Percentiles rank a stretch among this genome's conserved stretches.
phyloP scores from a whole-genome alignment of 441 rosid species.

The Manihot esculenta region DNA sequence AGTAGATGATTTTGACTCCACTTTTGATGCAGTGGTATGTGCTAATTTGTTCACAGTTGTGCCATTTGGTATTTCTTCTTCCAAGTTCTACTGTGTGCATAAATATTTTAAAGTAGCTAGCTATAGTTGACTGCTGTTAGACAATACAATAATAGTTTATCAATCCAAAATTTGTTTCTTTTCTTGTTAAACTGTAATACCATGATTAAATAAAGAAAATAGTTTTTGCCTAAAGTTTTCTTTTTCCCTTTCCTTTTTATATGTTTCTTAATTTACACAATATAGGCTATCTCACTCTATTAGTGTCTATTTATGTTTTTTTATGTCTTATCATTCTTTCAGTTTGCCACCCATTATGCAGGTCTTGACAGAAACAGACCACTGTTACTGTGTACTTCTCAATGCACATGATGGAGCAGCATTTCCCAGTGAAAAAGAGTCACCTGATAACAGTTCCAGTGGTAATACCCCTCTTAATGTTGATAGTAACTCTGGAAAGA shows the following conservation, averaged over 20 bases:
- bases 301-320: slow-evolving; percentile 1
- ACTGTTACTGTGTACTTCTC: slow-evolving; percentile 92
- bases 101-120: not conserved
- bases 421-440: slow-evolving; percentile 60
- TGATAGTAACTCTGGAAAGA: slow-evolving; percentile 38
- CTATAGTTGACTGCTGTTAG: not conserved
- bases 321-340: not conserved
- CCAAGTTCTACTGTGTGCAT: slow-evolving; percentile 5
- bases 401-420: slow-evolving; percentile 94
- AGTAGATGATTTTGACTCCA: slow-evolving; percentile 93
- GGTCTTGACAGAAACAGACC: slow-evolving; percentile 84
- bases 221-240: not conserved
- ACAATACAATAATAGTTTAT: not conserved
- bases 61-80: slow-evolving; percentile 10
- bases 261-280: not conserved
- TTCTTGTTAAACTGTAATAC: not conserved
- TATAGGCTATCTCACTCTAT: not conserved
- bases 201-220: not conserved
- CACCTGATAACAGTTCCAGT: slow-evolving; percentile 46
- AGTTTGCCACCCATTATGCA: slow-evolving; percentile 27
- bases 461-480: slow-evolving; percentile 32
- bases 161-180: not conserved
- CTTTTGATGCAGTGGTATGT: slow-evolving; percentile 95
- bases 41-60: slow-evolving; percentile 6
- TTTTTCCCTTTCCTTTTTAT: not conserved